Evolutionary conservation across 306 rosid species (phyloP).

Genomic region (Geum urbanum): DNA sequence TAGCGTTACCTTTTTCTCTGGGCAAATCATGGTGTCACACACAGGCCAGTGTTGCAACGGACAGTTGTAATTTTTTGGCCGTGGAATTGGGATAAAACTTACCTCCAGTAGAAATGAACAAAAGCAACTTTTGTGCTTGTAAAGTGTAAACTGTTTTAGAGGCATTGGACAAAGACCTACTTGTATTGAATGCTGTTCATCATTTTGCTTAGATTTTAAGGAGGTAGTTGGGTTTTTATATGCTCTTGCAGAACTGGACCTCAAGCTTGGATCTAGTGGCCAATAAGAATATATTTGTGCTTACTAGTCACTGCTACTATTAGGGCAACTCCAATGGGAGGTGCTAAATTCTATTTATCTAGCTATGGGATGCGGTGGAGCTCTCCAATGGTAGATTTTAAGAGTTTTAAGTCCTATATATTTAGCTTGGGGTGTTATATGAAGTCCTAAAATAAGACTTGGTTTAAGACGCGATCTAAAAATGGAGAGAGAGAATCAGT

Average conservation of each 20-base stretch:
- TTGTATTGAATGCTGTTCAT: constrained; percentile 14
- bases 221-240: constrained; percentile 17
- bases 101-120: constrained; percentile 10
- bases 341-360: no score
- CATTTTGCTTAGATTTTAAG: constrained; percentile 5
- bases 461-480: no score
- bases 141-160: background rate
- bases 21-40: constrained; percentile 50
- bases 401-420: no score
- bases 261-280: constrained; percentile 1
- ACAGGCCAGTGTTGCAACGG: constrained; percentile 35
- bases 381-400: no score
- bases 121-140: background rate
- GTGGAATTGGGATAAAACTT: background rate
- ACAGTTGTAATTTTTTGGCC: constrained; percentile 32
- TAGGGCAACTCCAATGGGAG: no score
- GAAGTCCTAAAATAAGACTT: no score
- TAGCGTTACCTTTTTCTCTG: constrained; percentile 46
- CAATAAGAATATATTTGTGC: background rate
- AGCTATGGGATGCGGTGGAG: no score
- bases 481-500: no score
- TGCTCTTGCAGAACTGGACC: constrained; percentile 14
- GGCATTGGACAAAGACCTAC: constrained; percentile 21
- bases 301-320: background rate
- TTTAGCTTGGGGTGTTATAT: no score